These are phyloP conservation scores for Neurospora sp. DNA, from an alignment of 495 filamentous ascomycete species.

Conservation along the genomic window DNA sequence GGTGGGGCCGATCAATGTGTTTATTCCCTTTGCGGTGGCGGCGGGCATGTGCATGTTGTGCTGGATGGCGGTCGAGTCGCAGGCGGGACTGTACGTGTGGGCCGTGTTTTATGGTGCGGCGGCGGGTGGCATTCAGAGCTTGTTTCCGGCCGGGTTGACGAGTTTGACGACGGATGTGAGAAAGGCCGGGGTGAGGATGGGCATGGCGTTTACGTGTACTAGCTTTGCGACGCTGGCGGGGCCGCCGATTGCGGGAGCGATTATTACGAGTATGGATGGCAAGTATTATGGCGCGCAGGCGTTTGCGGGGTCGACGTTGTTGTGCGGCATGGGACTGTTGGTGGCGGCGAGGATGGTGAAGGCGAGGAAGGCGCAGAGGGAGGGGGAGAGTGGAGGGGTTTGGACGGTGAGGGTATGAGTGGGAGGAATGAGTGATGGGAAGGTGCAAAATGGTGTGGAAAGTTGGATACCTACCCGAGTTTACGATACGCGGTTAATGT, in stretches of 20 bases:
- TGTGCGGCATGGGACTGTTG: slow-evolving; percentile 35
- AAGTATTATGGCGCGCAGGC: slow-evolving; percentile 54
- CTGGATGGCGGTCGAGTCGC: slow-evolving; percentile 25
- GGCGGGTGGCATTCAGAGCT: slow-evolving; percentile 54
- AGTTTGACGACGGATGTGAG: slow-evolving; percentile 51
- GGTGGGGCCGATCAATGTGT: slow-evolving; percentile 49
- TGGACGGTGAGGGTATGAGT: too few species aligned
- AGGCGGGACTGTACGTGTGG: slow-evolving; percentile 48
- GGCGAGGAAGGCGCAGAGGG: slow-evolving; percentile 17
- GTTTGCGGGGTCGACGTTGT: slow-evolving; percentile 42
- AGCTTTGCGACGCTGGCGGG: slow-evolving; percentile 65
- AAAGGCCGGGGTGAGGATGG: slow-evolving; percentile 63
- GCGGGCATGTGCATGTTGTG: slow-evolving; percentile 5
- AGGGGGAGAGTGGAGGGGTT: too few species aligned
- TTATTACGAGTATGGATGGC: slow-evolving; percentile 45
- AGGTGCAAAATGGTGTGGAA: too few species aligned
- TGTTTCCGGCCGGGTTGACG: slow-evolving; percentile 28
- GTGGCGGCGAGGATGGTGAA: slow-evolving; percentile 24
- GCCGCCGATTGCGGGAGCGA: slow-evolving; percentile 62
- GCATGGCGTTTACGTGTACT: slow-evolving; percentile 71
- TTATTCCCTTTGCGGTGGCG: slow-evolving; percentile 40
- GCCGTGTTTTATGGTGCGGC: slow-evolving; percentile 54
- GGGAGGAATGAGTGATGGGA: too few species aligned
- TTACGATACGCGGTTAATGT: too few species aligned
- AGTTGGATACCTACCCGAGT: too few species aligned